These are phyloP conservation scores for Didymosphaeria variabile DNA, from an alignment of 2,329 filamentous ascomycete species.

Conservation along the genomic window DNA sequence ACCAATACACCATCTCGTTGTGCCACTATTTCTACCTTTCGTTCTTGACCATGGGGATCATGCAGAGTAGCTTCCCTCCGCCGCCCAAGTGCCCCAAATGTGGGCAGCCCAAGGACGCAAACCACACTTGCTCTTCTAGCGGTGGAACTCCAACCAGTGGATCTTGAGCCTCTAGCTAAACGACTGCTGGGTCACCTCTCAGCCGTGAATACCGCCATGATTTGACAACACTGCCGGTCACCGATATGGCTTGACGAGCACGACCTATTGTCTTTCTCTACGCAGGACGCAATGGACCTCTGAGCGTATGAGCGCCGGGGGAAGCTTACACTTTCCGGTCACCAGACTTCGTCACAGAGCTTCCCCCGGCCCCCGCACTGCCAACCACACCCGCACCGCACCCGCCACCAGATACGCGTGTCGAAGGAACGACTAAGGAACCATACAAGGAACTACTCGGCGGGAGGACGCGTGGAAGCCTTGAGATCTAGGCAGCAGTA, in stretches of 20 bases:
- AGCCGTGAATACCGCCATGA: neutral
- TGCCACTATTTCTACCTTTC: neutral
- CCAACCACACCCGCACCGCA: slow-evolving; percentile 3
- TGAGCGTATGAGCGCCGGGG: neutral
- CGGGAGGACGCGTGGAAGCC: slow-evolving; percentile 3
- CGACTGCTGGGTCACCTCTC: neutral
- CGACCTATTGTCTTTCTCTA: neutral
- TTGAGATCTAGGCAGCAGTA: slow-evolving; percentile 2
- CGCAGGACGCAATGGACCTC: neutral
- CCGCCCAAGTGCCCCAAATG: slow-evolving; percentile 31
- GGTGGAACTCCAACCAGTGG: slow-evolving; percentile 22
- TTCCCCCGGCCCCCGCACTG: neutral
- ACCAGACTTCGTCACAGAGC: neutral
- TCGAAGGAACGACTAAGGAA: slow-evolving; percentile 2
- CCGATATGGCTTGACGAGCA: neutral
- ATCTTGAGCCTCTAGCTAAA: slow-evolving; percentile 14
- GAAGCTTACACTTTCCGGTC: neutral
- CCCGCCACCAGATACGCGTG: slow-evolving; percentile 1
- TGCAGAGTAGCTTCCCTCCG: slow-evolving; percentile 32
- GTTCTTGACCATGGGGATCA: slow-evolving; percentile 26
- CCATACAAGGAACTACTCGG: neutral
- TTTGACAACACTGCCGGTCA: neutral
- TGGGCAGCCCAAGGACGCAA: slow-evolving; percentile 19
- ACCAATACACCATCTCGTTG: neutral
- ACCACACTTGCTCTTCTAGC: slow-evolving; percentile 25